Conservation (phyloP, 169 alveolate species). For the Plasmodium inui region DNA sequence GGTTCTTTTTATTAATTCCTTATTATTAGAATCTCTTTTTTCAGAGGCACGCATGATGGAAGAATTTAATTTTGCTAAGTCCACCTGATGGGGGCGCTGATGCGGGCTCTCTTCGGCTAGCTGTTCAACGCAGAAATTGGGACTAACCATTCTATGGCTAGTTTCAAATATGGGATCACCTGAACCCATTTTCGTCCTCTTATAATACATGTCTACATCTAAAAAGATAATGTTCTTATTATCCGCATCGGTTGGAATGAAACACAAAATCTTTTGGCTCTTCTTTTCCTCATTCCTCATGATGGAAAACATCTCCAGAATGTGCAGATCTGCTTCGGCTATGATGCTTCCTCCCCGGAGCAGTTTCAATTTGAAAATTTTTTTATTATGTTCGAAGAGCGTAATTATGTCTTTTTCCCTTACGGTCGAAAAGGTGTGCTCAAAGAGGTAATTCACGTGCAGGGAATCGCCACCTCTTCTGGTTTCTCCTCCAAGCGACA, state of each 20-base stretch:
- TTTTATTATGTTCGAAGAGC: constrained; percentile 43
- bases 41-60: background rate
- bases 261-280: constrained; percentile 51
- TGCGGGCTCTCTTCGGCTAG: background rate
- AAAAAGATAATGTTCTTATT: constrained; percentile 37
- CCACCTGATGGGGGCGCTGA: background rate
- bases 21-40: background rate
- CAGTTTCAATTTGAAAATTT: constrained; percentile 28
- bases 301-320: constrained; percentile 56
- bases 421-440: constrained; percentile 57
- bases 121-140: background rate
- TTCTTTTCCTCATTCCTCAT: constrained; percentile 31
- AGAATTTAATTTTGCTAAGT: background rate
- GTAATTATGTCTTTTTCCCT: constrained; percentile 59
- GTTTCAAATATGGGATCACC: constrained; percentile 20
- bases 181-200: constrained; percentile 13
- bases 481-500: background rate
- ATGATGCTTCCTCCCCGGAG: constrained; percentile 3
- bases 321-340: constrained; percentile 59
- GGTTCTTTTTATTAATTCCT: background rate
- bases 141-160: background rate
- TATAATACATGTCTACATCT: constrained; percentile 64
- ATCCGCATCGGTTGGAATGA: background rate
- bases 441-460: constrained; percentile 17
- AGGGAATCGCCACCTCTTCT: constrained; percentile 1